Evolutionary conservation across 75 land plant genomes (phyloP), one percentile per base, ranked within the genome.

Genomic region (Isoetes taiwanensis): DNA sequence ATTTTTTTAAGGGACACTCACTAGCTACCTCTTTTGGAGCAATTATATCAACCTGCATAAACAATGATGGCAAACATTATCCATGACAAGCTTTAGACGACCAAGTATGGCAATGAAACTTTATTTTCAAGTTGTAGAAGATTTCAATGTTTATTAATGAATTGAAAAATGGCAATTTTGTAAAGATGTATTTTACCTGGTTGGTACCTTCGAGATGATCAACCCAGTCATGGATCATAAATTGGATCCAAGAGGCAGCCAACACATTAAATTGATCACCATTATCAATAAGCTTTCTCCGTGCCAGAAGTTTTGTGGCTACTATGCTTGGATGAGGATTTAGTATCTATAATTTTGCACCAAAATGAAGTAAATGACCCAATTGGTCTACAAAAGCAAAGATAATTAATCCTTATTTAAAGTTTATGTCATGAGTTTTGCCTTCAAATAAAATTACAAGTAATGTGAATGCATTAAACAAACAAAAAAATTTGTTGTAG

Each of bases 141-240:
- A n/a, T n/a, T n/a, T n/a, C n/a, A n/a, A n/a, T n/a, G n/a, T n/a
- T n/a, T n/a, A n/a, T n/a, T n/a, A n/a, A n/a, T n/a, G n/a, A n/a
- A 43, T 43, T 24, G 14, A 43, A 43, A 24, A 5, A 43, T 24
- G 17, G 26, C 56, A 14, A 9, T 28, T 10, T 24, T 3, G 3
- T 28, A 5, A 5, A 5, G 6, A 3, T n/a, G 28, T 19, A 31
- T 31, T 8, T 32, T 5, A 57, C 48, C 59, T 41, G 31, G 3
- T 39, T 32, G 19, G 31, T 6, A 9, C 75, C 78, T 66, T 82
- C 82, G 39, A 69, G 32, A 43, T 82, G 85, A 52, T 82, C 82
- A 29, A 82, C 42, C 85, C 82, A 82, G 54, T 82, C 85, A 61
- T 78, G 79, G 19, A 82, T 72, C 82, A 82, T 82, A 66, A 82